Base-by-base conservation (phyloP, 768 basidiomycete species). In the Termitomyces sp. region DNA sequence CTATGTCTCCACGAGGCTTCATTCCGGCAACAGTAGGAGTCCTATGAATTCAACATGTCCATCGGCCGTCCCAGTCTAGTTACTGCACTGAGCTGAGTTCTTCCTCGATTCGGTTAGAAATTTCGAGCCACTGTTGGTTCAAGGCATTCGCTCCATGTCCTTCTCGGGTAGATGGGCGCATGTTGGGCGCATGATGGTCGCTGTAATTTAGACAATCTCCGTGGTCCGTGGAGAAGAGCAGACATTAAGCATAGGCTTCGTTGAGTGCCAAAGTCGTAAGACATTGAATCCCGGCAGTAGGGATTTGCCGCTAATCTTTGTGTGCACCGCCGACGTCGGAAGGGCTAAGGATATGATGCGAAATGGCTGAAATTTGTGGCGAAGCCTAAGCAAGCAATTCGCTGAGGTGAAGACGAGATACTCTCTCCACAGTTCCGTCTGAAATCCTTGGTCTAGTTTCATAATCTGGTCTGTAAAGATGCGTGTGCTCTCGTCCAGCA, bases 151-250 rank as follows among this genome's bases (percentile, higher is more conserved):
- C 37, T 5, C 10, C 21, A 29, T 11, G 25, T 17, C 14, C 16
- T 43, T 53, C 17, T 52, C n/a, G 14, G 32, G 16, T 47, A 40
- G 11, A 17, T 43, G 34, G 6, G 41, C 34, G 23, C 34, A 54
- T 21, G 11, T 11, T 43, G 34, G 6, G 41, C 34, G 23, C 34
- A 54, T 21, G 38, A 41, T 40, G 29, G 31, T 49, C 14, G 23
- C 14, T n/a, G 32, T 12, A 42, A 14, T 48, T 59, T 46, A 45
- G 46, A 44, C 54, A 52, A 58, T 59, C n/a, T 56, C 59, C 59
- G 49, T 42, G 49, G 23, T 45, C 54, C 27, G n/a, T 55, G 59
- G 59, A 37, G n/a, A 35, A 11, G 37, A 19, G 5, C 25, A 29
- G n/a, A 51, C 37, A 29, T 12, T 10, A 51, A 37, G 34, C 17